Conservation (phyloP, 2,329 filamentous ascomycete species). For the Penicillium verrucosum region DNA sequence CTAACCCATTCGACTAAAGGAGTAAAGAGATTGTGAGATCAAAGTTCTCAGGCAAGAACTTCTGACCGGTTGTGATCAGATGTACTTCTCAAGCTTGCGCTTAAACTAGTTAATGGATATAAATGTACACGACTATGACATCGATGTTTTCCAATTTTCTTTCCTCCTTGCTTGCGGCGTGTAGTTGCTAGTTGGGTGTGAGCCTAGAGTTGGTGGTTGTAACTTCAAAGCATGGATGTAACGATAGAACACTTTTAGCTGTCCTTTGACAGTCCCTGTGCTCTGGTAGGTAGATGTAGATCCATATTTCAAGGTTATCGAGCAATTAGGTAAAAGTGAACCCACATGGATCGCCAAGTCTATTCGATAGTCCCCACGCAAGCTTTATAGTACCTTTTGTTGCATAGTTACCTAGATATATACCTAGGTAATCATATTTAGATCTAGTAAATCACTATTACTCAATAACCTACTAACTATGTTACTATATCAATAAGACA, state of each 20-base stretch:
- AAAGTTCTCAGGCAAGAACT: constrained; percentile 6
- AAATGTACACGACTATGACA: constrained; percentile 8
- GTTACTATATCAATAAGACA: not conserved
- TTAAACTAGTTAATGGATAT: constrained; percentile 1
- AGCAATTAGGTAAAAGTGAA: not conserved
- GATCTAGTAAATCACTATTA: not conserved
- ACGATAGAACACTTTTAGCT: not conserved
- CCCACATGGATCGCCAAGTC: not conserved
- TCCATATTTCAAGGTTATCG: not conserved
- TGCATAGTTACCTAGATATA: not conserved
- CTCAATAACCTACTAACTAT: not conserved
- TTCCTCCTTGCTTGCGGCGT: not conserved
- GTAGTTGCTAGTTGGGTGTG: too few species aligned
- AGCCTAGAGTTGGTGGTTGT: not conserved
- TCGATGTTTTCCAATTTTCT: not conserved
- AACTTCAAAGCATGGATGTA: not conserved
- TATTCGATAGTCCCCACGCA: not conserved
- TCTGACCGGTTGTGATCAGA: constrained; percentile 1
- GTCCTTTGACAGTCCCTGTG: not conserved
- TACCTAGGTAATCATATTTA: not conserved
- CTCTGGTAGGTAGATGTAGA: not conserved
- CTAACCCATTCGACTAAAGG: constrained; percentile 80
- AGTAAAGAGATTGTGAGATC: not conserved
- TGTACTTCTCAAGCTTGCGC: not conserved
- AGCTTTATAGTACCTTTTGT: not conserved